Conservation (phyloP, 306 rosid species). For the Cucumis hystrix region DNA sequence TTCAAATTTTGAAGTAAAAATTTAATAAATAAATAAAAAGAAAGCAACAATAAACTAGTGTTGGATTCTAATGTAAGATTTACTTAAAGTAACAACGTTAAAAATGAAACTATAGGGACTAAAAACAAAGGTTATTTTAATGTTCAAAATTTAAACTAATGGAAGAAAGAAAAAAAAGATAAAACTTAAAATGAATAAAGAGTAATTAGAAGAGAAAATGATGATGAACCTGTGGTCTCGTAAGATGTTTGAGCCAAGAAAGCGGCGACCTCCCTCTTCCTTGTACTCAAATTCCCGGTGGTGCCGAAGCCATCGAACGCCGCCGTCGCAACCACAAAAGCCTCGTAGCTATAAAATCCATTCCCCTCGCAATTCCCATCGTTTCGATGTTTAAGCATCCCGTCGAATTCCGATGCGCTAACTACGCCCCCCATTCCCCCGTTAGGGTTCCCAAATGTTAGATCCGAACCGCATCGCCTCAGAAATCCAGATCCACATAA, state of each 20-base stretch:
- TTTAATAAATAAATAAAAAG: too few relatives aligned
- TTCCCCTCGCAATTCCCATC: slow-evolving; percentile 15
- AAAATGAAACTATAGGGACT: too few relatives aligned
- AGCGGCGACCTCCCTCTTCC: slow-evolving; percentile 39
- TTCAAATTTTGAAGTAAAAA: too few relatives aligned
- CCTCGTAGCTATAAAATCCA: slow-evolving; percentile 47
- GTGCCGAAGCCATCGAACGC: slow-evolving; percentile 30
- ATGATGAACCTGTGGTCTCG: slow-evolving; percentile 27
- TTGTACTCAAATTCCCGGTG: slow-evolving; percentile 16
- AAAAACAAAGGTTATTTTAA: too few relatives aligned
- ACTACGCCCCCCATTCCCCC: slow-evolving; percentile 15
- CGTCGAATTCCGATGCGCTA: slow-evolving; percentile 18
- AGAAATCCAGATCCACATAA: neutral
- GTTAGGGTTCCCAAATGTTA: neutral
- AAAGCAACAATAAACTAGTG: too few relatives aligned
- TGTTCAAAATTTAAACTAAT: too few relatives aligned
- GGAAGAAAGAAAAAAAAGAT: too few relatives aligned
- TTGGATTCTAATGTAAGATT: too few relatives aligned
- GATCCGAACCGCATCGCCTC: neutral
- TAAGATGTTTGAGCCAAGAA: slow-evolving; percentile 42
- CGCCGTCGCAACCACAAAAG: slow-evolving; percentile 40
- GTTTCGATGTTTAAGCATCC: slow-evolving; percentile 32
- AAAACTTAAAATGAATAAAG: neutral
- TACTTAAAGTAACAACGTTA: too few relatives aligned
- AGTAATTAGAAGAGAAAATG: neutral